A percentile compares a stretch with the other conserved stretches of the same genome.
Conservation (phyloP, 768 basidiomycete genomes). For the Crepidotus variabilis region DNA sequence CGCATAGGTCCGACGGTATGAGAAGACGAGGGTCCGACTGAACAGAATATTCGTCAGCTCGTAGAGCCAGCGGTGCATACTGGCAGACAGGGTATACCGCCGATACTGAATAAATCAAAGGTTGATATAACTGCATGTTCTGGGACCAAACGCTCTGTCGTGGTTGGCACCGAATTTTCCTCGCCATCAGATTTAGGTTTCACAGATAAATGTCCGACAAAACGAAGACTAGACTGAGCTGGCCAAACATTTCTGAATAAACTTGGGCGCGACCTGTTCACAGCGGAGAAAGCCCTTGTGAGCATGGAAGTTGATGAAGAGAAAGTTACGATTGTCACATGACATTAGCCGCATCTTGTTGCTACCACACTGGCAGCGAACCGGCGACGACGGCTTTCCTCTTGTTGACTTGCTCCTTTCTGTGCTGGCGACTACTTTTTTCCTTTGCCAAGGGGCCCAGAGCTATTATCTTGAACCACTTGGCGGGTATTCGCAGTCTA, state of each 20-base stretch:
- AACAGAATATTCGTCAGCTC: conserved; percentile 6
- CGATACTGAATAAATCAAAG: conserved; percentile 91
- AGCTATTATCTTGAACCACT: neutral
- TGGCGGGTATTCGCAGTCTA: neutral
- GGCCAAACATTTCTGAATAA: conserved; percentile 7
- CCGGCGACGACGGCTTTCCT: neutral
- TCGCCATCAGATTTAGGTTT: conserved; percentile 9
- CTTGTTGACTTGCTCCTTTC: conserved; percentile 2
- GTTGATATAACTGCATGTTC: conserved; percentile 92
- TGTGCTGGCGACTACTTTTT: conserved; percentile 11
- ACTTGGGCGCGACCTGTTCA: conserved; percentile 1
- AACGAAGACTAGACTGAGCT: neutral
- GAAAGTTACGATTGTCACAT: conserved; percentile 10
- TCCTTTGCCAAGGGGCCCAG: neutral
- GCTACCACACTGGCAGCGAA: conserved; percentile 1
- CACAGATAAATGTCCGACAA: conserved; percentile 7
- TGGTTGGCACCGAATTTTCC: neutral
- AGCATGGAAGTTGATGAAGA: neutral
- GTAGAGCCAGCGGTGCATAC: neutral
- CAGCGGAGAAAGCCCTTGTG: neutral
- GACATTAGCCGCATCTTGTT: conserved; percentile 1
- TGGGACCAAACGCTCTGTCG: conserved; percentile 30
- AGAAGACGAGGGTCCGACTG: conserved; percentile 49
- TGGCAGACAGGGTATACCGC: conserved; percentile 45
- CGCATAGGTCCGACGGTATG: conserved; percentile 71